Evolutionary conservation across 1,284 basidiomycete species (phyloP), one percentile per base, ranked within the genome.

Genomic region (Ustilago trichophora): DNA sequence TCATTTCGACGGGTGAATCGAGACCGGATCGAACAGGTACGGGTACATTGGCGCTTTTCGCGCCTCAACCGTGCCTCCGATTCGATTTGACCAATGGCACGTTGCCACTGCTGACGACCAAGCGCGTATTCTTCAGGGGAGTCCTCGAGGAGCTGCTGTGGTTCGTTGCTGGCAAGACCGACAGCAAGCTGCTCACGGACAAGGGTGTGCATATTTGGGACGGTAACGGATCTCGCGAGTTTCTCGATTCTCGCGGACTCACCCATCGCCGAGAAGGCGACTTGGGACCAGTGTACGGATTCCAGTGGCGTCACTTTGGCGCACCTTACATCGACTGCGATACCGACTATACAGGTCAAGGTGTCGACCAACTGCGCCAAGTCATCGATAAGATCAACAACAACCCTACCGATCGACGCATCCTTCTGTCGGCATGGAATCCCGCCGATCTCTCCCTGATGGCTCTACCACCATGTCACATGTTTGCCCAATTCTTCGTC

Each of bases 401-500:
- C 69, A 89, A 93, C 75, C 95, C 95, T 0, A 97, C 91, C 1
- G 95, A 98, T 83, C 86, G 96, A 16, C 85, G 96, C n/a, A 98
- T 98, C 72, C 90, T 98, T 48, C 83, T 98, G 53, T 92, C 89
- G 75, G 95, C 96, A 19, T 98, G 95, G 95, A 98, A 98, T 78
- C 95, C 95, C 1, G 91, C 89, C 79, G 95, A 96, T 83, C 90
- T 98, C 25, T 86, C 88, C 0, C 85, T 88, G 38, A 98, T 98
- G 95, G 96, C 96, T 0, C 87, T 98, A 0, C 96, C 95, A 0
- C 95, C 95, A 0, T 98, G 95, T 82, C 96, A 98, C 83, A 91
- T 98, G 88, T 90, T 98, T 82, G 96, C 93, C 83, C 95, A 98
- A 80, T 98, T 98, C 86, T 98, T 92, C 84, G 95, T 98, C 31